Evolutionary conservation across 208 protist genomes (phyloP), one percentile per base, ranked within the genome.

Genomic region (Acanthamoeba triangularis): DNA sequence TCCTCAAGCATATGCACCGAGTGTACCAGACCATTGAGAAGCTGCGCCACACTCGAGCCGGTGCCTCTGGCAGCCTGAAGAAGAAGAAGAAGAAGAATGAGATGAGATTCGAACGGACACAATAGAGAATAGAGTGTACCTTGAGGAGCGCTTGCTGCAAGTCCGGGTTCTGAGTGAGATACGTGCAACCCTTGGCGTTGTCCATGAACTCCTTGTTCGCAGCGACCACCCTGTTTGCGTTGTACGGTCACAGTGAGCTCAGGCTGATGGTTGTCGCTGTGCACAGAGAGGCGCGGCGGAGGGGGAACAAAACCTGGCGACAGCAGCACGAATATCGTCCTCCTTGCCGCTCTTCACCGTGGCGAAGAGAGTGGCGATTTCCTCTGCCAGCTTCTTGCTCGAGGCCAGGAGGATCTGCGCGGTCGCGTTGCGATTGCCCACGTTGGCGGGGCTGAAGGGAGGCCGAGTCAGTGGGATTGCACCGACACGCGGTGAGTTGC

Each of bases 141-240:
- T 93, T 72, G 47, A 93, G 61, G 20, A 93, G 56, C 4, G 23
- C 37, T 52, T 78, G 63, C 63, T 78, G 56, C 37, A 93, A 10
- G 28, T 93, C 88, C 37, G 28, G 88, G 35, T 93, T 78, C 63
- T 93, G 33, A 13, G 88, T 93, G 63, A 74, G 88, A 30, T 74
- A 49, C 7, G 88, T 80, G 47, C 56, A 78, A 37, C 88, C 88
- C 67, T 93, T 93, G 47, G 88, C 88, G 30, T 93, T 72, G 88
- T 93, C 65, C 63, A 93, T 69, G 47, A 93, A 78, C n/a, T 93
- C 88, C 47, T 78, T 93, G 67, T 93, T 93, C 11, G 63, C 37
- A 7, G 56, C 41, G 33, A 93, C 49, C 8, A 93, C 88, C 35
- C 59, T 44, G 41, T 44, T 1, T 44, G 41, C 41, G 41, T 6